Percentiles rank a stretch among this genome's conserved stretches.
Conservation (phyloP, 2,329 filamentous ascomycete species). For the Ophiostoma angusticollis region DNA sequence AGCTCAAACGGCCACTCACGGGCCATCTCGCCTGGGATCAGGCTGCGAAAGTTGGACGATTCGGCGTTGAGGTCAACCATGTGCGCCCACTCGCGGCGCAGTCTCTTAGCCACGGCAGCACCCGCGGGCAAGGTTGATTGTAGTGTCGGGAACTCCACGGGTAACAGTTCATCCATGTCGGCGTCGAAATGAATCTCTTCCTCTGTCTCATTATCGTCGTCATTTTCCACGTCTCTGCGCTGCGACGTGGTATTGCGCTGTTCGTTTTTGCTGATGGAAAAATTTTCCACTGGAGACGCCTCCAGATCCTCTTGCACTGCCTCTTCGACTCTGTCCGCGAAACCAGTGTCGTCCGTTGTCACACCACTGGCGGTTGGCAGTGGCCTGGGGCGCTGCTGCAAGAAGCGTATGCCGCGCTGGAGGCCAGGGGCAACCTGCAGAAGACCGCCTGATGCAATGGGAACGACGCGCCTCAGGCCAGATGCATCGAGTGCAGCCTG, state of each 20-base stretch:
- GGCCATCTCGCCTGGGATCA: conserved; percentile 85
- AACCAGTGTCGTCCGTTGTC: conserved; percentile 31
- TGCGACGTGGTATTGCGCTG: not conserved
- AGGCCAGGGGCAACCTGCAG: conserved; percentile 76
- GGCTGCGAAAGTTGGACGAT: conserved; percentile 83
- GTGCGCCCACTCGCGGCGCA: conserved; percentile 86
- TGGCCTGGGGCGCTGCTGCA: conserved; percentile 33
- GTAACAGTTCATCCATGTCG: conserved; percentile 74
- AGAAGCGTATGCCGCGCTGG: conserved; percentile 61
- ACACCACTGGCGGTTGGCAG: conserved; percentile 32
- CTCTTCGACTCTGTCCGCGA: conserved; percentile 51
- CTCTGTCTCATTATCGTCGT: conserved; percentile 30
- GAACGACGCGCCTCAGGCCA: conserved; percentile 56
- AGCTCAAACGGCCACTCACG: conserved; percentile 93
- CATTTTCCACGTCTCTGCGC: conserved; percentile 6
- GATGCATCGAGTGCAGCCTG: conserved; percentile 9
- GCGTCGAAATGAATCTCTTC: conserved; percentile 32
- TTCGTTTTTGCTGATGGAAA: conserved; percentile 6
- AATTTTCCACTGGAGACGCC: conserved; percentile 26
- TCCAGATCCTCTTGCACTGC: conserved; percentile 54
- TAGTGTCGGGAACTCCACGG: conserved; percentile 84
- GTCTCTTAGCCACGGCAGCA: conserved; percentile 57
- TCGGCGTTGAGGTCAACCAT: conserved; percentile 93
- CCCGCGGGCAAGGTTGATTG: conserved; percentile 71
- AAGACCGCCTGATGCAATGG: conserved; percentile 62